These are phyloP conservation scores for Cutaneotrichosporon mucoides DNA, from an alignment of 1,284 basidiomycete genomes.

Conservation along the genomic window DNA sequence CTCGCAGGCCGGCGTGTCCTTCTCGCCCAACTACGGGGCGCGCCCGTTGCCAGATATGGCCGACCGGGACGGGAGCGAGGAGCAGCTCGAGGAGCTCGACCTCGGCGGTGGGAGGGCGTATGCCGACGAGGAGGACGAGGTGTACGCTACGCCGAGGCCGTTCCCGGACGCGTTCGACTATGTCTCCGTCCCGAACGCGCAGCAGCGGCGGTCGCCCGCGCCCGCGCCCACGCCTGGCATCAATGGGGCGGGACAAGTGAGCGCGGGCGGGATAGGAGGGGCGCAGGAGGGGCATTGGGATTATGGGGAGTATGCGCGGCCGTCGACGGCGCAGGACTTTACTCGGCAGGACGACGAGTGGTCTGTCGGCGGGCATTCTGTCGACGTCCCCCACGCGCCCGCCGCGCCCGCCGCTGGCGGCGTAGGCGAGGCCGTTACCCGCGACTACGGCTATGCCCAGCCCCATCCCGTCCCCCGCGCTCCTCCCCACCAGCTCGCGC, in stretches of 20 bases:
- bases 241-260: too few relatives aligned
- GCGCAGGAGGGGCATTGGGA: too few relatives aligned
- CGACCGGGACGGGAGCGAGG: neutral
- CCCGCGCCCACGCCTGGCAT: too few relatives aligned
- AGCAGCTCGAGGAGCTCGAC: neutral
- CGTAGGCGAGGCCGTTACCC: neutral
- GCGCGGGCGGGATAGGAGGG: too few relatives aligned
- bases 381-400: too few relatives aligned
- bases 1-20: neutral
- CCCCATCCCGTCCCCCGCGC: neutral
- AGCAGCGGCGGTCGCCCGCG: too few relatives aligned
- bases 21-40: neutral
- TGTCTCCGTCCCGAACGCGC: too few relatives aligned
- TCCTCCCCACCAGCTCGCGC: neutral
- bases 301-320: neutral
- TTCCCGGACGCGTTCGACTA: too few relatives aligned
- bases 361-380: neutral
- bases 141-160: neutral
- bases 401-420: neutral
- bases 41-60: neutral
- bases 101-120: neutral
- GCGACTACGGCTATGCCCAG: neutral
- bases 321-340: neutral
- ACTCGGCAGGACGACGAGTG: neutral
- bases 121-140: too few relatives aligned